phyloP scores from a whole-genome alignment of 1,284 basidiomycete genomes.

The Malassezia brasiliensis region DNA sequence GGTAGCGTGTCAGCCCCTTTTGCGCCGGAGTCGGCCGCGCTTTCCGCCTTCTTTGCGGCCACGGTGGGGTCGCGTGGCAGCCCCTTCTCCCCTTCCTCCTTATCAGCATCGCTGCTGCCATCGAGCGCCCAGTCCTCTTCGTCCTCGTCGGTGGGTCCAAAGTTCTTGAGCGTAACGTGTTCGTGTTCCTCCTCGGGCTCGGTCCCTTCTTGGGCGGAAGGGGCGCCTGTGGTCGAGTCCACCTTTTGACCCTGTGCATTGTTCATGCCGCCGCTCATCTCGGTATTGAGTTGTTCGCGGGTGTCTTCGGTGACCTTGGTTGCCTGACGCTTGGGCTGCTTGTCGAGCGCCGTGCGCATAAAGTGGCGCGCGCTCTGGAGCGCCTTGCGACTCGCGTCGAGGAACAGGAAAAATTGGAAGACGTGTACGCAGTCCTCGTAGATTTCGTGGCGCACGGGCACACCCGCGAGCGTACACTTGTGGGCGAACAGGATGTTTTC shows the following conservation, averaged over 20 bases:
- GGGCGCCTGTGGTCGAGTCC: constrained; percentile 2
- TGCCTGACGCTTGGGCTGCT: constrained; percentile 26
- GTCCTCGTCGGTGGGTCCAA: constrained; percentile 15
- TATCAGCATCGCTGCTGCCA: neutral
- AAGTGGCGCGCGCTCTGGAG: constrained; percentile 45
- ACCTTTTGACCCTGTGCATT: constrained; percentile 25
- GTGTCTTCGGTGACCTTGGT: constrained; percentile 58
- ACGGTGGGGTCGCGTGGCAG: no score
- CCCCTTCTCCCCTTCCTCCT: neutral
- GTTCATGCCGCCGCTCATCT: constrained; percentile 33
- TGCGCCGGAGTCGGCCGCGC: no score
- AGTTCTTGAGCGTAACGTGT: constrained; percentile 12
- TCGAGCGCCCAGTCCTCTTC: constrained; percentile 14
- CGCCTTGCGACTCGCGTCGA: constrained; percentile 47
- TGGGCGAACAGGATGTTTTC: constrained; percentile 86
- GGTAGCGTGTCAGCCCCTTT: no score
- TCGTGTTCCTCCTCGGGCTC: neutral
- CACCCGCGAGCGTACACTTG: constrained; percentile 79
- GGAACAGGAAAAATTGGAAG: constrained; percentile 47
- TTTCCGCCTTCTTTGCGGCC: no score
- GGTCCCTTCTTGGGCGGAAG: neutral
- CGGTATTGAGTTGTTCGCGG: constrained; percentile 36
- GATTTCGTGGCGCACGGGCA: constrained; percentile 77
- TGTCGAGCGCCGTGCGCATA: constrained; percentile 45
- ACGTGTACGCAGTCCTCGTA: constrained; percentile 70